Evolutionary conservation across 768 basidiomycete species (phyloP).

Genomic region (Infundibulicybe gibba): DNA sequence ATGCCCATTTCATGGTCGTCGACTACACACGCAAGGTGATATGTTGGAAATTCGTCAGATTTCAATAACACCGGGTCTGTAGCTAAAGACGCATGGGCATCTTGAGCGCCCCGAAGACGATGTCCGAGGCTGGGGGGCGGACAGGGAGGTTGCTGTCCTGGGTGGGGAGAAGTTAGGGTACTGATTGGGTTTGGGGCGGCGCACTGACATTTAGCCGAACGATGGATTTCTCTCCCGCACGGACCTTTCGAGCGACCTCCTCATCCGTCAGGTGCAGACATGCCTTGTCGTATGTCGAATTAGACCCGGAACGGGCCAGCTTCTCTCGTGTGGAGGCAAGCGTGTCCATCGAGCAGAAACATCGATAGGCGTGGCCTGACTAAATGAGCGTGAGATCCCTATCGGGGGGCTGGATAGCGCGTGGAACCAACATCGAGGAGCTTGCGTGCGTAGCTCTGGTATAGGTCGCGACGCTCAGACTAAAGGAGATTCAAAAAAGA

Average conservation of each 20-base stretch:
- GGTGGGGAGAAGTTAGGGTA: neutral
- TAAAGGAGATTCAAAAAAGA: constrained; percentile 25
- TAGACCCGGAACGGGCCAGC: constrained; percentile 70
- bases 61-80: constrained; percentile 94
- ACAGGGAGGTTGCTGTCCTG: constrained; percentile 53
- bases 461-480: constrained; percentile 89
- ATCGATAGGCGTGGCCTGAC: constrained; percentile 90
- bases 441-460: constrained; percentile 66
- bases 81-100: constrained; percentile 59
- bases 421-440: constrained; percentile 64
- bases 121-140: constrained; percentile 51
- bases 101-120: constrained; percentile 67
- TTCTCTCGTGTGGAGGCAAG: constrained; percentile 66
- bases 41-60: constrained; percentile 91
- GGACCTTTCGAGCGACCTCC: constrained; percentile 71
- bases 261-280: constrained; percentile 87
- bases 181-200: neutral
- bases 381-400: constrained; percentile 21
- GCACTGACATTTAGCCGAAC: constrained; percentile 84
- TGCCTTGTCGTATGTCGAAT: constrained; percentile 81
- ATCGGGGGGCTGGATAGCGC: neutral
- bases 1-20: constrained; percentile 97
- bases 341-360: constrained; percentile 83
- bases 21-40: constrained; percentile 93
- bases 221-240: constrained; percentile 73